phyloP scores from a whole-genome alignment of 352 stramenopile genomes.

The Phytophthora citrophthora region DNA sequence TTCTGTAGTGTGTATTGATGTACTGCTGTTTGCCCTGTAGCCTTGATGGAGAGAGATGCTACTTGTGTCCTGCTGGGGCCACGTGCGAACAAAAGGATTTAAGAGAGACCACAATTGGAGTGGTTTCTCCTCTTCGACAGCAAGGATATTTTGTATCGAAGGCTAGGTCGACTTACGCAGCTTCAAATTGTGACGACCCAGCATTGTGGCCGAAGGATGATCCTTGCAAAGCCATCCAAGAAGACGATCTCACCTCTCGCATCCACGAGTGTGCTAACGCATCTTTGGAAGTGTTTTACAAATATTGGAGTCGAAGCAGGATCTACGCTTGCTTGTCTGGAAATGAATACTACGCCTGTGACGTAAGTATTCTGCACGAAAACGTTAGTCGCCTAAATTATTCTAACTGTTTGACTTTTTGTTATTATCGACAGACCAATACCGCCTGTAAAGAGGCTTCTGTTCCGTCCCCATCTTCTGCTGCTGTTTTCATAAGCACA shows the following conservation, averaged over 20 bases:
- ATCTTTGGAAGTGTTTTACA: conserved; percentile 38
- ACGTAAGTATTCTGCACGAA: conserved; percentile 39
- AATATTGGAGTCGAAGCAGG: conserved; percentile 60
- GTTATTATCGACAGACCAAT: conserved; percentile 24
- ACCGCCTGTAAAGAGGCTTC: conserved; percentile 31
- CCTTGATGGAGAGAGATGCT: conserved; percentile 68
- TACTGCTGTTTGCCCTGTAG: conserved; percentile 26
- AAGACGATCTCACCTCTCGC: conserved; percentile 35
- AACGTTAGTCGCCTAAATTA: no score
- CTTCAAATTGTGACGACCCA: conserved; percentile 43
- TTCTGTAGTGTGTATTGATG: not conserved
- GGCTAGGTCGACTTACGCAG: conserved; percentile 46
- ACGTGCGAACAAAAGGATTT: conserved; percentile 50
- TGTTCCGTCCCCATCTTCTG: conserved; percentile 5
- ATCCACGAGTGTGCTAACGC: conserved; percentile 53
- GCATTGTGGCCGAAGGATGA: conserved; percentile 51
- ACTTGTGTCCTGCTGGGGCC: conserved; percentile 62
- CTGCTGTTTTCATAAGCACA: conserved; percentile 17
- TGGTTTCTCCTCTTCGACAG: conserved; percentile 44
- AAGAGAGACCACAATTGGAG: conserved; percentile 40
- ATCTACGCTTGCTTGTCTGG: conserved; percentile 68
- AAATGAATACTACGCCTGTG: conserved; percentile 67
- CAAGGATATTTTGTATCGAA: conserved; percentile 59
- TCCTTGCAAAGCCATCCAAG: conserved; percentile 50
- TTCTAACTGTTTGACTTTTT: not conserved